A percentile compares a stretch with the other conserved stretches of the same genome.
Conservation (phyloP, 1,139 yeast genomes). For the Barnettozyma hawaiiensis region DNA sequence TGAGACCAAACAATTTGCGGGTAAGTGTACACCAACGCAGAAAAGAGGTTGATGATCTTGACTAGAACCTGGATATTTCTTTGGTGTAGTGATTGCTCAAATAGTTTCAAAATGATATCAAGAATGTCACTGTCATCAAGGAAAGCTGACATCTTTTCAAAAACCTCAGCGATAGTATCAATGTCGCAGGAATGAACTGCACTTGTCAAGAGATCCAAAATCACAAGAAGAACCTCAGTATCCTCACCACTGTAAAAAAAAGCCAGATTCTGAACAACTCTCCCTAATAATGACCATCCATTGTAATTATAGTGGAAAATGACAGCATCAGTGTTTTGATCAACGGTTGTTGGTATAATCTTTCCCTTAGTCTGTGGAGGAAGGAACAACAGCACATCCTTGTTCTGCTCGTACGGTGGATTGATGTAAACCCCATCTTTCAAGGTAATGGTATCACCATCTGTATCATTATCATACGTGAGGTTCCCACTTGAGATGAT, state of each 20-base stretch:
- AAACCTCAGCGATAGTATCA: slow-evolving; percentile 37
- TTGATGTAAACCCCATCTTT: slow-evolving; percentile 35
- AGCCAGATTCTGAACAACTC: slow-evolving; percentile 58
- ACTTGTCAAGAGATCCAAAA: slow-evolving; percentile 46
- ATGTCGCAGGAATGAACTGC: slow-evolving; percentile 41
- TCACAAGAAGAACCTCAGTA: slow-evolving; percentile 40
- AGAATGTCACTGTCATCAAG: slow-evolving; percentile 65
- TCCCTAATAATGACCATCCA: slow-evolving; percentile 85
- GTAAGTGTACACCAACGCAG: slow-evolving; percentile 41
- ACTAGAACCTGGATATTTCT: slow-evolving; percentile 45
- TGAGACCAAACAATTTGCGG: slow-evolving; percentile 79
- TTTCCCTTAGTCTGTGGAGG: slow-evolving; percentile 67
- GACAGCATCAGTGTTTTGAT: slow-evolving; percentile 40
- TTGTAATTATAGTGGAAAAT: slow-evolving; percentile 69
- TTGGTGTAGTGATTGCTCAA: slow-evolving; percentile 62
- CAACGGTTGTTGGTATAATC: slow-evolving; percentile 46
- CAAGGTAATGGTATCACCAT: slow-evolving; percentile 33
- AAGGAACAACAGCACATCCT: slow-evolving; percentile 35
- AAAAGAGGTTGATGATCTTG: slow-evolving; percentile 46
- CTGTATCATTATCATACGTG: slow-evolving; percentile 31
- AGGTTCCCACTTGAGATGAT: slow-evolving; percentile 28
- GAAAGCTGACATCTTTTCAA: slow-evolving; percentile 50
- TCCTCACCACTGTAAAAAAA: slow-evolving; percentile 30
- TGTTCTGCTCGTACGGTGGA: slow-evolving; percentile 37
- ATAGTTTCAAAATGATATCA: slow-evolving; percentile 57